These are phyloP conservation scores for Saccharomycopsis oosterbeekiorum DNA, from an alignment of 805 yeast species.

Conservation along the genomic window DNA sequence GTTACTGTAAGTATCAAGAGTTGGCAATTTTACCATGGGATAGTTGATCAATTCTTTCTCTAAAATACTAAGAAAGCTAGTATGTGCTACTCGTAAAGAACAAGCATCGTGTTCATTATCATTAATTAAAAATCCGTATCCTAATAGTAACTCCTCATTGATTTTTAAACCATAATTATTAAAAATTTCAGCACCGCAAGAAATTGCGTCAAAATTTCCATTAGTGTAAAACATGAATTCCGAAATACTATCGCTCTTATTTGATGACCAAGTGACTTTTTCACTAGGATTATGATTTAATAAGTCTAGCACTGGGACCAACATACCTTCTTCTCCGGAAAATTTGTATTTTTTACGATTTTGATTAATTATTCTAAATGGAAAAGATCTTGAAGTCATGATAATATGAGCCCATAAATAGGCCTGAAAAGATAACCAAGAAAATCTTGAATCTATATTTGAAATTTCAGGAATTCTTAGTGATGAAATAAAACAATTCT, in stretches of 20 bases:
- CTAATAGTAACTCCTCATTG: slow-evolving; percentile 71
- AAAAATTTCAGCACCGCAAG: slow-evolving; percentile 43
- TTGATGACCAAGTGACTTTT: slow-evolving; percentile 51
- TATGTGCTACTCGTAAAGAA: slow-evolving; percentile 49
- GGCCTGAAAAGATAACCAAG: slow-evolving; percentile 58
- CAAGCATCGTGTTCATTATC: slow-evolving; percentile 49
- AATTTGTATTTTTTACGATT: background rate
- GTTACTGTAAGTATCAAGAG: slow-evolving; percentile 12
- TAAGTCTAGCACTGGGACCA: slow-evolving; percentile 70
- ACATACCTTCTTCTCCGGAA: slow-evolving; percentile 45
- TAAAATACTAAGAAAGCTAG: slow-evolving; percentile 26
- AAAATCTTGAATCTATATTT: slow-evolving; percentile 19
- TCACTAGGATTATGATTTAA: slow-evolving; percentile 60
- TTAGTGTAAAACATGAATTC: slow-evolving; percentile 8
- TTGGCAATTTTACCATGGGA: slow-evolving; percentile 22
- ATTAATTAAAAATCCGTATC: slow-evolving; percentile 66
- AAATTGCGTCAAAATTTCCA: background rate
- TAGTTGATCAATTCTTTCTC: slow-evolving; percentile 19
- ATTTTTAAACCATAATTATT: slow-evolving; percentile 87
- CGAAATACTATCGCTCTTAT: background rate
- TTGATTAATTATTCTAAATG: slow-evolving; percentile 31
- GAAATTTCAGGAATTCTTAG: slow-evolving; percentile 18
- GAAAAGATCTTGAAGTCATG: slow-evolving; percentile 74
- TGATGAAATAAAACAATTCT: slow-evolving; percentile 1
- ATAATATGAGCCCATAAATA: slow-evolving; percentile 72